Evolutionary conservation across 2,329 filamentous ascomycete species (phyloP).

Genomic region (Hymenoscyphus salicellus): DNA sequence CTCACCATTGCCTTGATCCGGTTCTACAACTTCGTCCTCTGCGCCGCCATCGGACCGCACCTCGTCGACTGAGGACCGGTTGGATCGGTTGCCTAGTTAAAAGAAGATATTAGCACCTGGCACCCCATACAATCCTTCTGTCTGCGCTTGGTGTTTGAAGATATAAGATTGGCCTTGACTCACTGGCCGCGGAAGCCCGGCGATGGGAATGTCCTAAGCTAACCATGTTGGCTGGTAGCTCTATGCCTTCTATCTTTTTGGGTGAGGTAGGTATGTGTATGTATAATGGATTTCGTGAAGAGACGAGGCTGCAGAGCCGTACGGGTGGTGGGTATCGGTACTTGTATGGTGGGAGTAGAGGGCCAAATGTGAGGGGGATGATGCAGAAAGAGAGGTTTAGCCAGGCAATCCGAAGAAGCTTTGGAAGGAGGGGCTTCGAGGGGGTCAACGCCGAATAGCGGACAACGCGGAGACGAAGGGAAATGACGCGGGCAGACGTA

Average conservation of each 20-base stretch:
- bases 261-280: background rate
- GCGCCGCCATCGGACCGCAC: constrained; percentile 46
- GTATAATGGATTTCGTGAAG: background rate
- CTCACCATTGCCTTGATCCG: constrained; percentile 91
- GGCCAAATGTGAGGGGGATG: background rate
- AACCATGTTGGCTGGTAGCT: constrained; percentile 26
- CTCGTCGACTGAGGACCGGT: constrained; percentile 38
- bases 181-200: constrained; percentile 45
- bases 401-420: background rate
- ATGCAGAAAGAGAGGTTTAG: background rate
- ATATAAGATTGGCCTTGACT: constrained; percentile 21
- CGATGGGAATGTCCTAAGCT: constrained; percentile 45
- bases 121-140: background rate
- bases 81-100: constrained; percentile 42
- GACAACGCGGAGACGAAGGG: background rate
- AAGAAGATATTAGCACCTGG: background rate
- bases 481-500: background rate
- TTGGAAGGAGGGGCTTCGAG: background rate
- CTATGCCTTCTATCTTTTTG: background rate
- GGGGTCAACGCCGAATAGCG: background rate
- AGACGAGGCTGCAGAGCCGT: constrained; percentile 5
- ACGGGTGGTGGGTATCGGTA: background rate
- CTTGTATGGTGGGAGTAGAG: background rate
- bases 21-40: constrained; percentile 76
- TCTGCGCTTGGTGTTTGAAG: background rate